Conservation (phyloP, 2,329 filamentous ascomycete species). For the Huntiella savannae region DNA sequence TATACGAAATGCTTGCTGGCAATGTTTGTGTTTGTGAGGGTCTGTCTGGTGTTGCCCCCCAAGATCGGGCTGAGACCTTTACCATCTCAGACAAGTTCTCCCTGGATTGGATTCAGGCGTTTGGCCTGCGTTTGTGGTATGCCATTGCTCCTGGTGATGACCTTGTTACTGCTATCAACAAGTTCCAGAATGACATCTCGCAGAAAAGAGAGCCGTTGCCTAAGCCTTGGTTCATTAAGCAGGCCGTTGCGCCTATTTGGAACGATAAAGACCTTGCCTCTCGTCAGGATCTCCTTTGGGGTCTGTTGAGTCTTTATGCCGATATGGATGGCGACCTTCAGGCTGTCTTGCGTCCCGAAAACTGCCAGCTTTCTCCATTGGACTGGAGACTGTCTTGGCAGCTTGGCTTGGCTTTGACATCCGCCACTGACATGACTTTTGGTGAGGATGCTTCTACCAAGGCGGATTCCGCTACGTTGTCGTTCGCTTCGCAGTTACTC, state of each 20-base stretch:
- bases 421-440: slow-evolving; percentile 31
- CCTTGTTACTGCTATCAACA: slow-evolving; percentile 51
- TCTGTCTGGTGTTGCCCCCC: slow-evolving; percentile 48
- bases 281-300: slow-evolving; percentile 69
- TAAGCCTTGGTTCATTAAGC: slow-evolving; percentile 48
- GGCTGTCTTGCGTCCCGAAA: slow-evolving; percentile 55
- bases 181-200: slow-evolving; percentile 55
- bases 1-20: slow-evolving; percentile 79
- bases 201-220: slow-evolving; percentile 55
- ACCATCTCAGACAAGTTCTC: slow-evolving; percentile 66
- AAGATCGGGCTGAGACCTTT: slow-evolving; percentile 67
- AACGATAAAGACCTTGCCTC: slow-evolving; percentile 35
- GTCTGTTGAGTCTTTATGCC: slow-evolving; percentile 65
- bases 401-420: slow-evolving; percentile 47
- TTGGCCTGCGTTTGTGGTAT: slow-evolving; percentile 84
- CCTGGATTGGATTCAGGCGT: slow-evolving; percentile 83
- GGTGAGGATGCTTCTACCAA: slow-evolving; percentile 36
- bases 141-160: slow-evolving; percentile 48
- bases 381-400: slow-evolving; percentile 71
- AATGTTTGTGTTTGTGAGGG: slow-evolving; percentile 74
- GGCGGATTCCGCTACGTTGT: slow-evolving; percentile 45
- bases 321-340: slow-evolving; percentile 40
- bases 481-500: slow-evolving; percentile 45
- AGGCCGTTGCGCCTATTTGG: slow-evolving; percentile 39
- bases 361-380: slow-evolving; percentile 54